Evolutionary conservation across 108 stramenopile genomes (phyloP).

Genomic region (Phaeodactylum tricornutum): DNA sequence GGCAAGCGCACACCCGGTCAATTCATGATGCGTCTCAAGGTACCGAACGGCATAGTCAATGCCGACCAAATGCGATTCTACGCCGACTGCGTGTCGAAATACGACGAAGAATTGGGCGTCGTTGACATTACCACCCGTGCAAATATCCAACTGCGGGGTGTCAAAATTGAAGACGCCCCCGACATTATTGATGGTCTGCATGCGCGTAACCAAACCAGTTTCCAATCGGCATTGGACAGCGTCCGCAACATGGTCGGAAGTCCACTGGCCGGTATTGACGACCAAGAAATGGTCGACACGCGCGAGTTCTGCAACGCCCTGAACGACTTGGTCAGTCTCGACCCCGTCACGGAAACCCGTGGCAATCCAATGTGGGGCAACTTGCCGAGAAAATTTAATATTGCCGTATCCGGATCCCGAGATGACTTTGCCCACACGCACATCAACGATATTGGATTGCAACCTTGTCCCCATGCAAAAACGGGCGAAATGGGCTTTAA

Average conservation of each 20-base stretch:
- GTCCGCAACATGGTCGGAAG: conserved; percentile 90
- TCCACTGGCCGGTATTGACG: conserved; percentile 90
- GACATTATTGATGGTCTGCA: conserved; percentile 83
- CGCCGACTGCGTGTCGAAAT: conserved; percentile 74
- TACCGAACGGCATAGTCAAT: conserved; percentile 91
- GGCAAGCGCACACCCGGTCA: conserved; percentile 89
- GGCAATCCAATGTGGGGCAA: conserved; percentile 85
- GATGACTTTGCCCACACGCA: conserved; percentile 92
- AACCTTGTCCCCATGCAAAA: conserved; percentile 47
- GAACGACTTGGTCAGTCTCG: conserved; percentile 75
- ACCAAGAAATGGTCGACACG: conserved; percentile 84
- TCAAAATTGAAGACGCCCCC: conserved; percentile 83
- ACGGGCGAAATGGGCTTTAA: conserved; percentile 91
- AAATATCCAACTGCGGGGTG: conserved; percentile 88
- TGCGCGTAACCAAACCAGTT: conserved; percentile 75
- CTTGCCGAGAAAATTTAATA: conserved; percentile 91
- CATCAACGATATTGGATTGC: conserved; percentile 91
- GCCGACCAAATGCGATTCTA: conserved; percentile 83
- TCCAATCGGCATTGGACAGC: conserved; percentile 86
- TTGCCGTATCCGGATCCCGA: conserved; percentile 82
- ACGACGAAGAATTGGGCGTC: conserved; percentile 73
- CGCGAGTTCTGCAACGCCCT: conserved; percentile 69
- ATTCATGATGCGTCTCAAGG: conserved; percentile 90
- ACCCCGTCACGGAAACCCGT: conserved; percentile 60
- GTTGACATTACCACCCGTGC: conserved; percentile 90